phyloP scores from a whole-genome alignment of 441 rosid species.

The Corymbia citriodora region DNA sequence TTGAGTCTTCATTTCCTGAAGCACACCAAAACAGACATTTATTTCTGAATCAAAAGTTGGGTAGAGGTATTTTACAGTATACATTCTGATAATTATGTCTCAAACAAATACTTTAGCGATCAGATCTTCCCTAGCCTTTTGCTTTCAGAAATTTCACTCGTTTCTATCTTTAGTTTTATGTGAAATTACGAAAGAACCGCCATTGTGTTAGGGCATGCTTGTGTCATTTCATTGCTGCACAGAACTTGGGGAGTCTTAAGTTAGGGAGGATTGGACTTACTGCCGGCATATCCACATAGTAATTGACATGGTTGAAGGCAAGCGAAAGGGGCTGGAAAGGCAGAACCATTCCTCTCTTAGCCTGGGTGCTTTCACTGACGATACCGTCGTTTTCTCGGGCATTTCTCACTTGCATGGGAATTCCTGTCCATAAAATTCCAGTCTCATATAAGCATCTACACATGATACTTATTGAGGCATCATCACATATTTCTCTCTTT shows the following conservation, averaged over 20 bases:
- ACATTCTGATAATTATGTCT: background rate
- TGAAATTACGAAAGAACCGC: background rate
- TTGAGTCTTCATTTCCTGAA: constrained; percentile 68
- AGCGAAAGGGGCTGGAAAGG: constrained; percentile 87
- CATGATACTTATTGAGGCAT: background rate
- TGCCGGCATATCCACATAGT: constrained; percentile 82
- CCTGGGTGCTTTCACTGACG: background rate
- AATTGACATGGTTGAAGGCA: constrained; percentile 75
- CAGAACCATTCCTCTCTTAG: constrained; percentile 71
- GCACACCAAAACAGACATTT: background rate
- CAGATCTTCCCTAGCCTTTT: background rate
- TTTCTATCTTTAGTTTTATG: background rate
- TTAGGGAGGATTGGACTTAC: constrained; percentile 33
- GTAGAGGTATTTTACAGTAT: background rate
- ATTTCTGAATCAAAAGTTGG: background rate
- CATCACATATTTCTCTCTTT: background rate
- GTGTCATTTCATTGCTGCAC: background rate
- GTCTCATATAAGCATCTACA: background rate
- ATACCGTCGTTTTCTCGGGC: background rate
- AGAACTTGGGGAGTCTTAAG: background rate
- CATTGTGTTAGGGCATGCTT: background rate
- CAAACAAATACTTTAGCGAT: background rate
- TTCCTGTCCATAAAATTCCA: background rate
- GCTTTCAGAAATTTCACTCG: background rate
- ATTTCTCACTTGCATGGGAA: background rate